Evolutionary conservation across 768 basidiomycete species (phyloP), one percentile per base, ranked within the genome.

Genomic region (Termitomyces sp.): DNA sequence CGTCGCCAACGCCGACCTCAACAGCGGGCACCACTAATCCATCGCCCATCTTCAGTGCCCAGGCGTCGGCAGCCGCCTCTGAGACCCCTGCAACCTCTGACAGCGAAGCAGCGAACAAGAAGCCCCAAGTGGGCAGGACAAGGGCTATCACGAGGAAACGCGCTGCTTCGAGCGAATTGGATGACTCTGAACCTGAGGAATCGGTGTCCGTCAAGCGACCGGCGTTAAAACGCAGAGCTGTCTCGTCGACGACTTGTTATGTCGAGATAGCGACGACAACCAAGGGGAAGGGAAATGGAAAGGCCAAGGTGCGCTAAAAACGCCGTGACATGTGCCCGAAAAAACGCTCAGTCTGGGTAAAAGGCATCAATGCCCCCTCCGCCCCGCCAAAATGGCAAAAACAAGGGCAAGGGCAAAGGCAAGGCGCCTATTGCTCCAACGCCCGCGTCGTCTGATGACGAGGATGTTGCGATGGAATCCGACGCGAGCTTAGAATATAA

Each of bases 21-120:
- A 73, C 82, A n/a, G 75, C 79, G 4, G 73, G 80, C 8, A 75
- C 79, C 15, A 75, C 79, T 13, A 74, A 77, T 44, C 75, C 74
- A 35, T 84, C 87, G 13, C 84, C 86, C 42, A 64, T 81, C 28
- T 79, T 85, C 65, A 86, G 83, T 65, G 73, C 77, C 36, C 70
- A 73, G 55, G 72, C 74, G 24, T 84, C 85, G 36, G 74, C 75
- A 45, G 73, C 73, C 36, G 68, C 61, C 44, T 70, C 79, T 68
- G 80, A 79, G 66, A 85, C 85, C 55, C 85, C 87, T 66, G 74
- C 74, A 45, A 86, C 84, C 35, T 87, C 86, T 61, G 80, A 82
- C 49, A 64, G 68, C 62, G 65, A 74, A 65, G 61, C 69, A 38
- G 55, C 57, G 57, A 58, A 65, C 58, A 63, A 71, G 64, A 68